These are phyloP conservation scores for Thermomucor indicae-seudaticae DNA, from an alignment of 371 early-diverging fungal species.

Conservation along the genomic window DNA sequence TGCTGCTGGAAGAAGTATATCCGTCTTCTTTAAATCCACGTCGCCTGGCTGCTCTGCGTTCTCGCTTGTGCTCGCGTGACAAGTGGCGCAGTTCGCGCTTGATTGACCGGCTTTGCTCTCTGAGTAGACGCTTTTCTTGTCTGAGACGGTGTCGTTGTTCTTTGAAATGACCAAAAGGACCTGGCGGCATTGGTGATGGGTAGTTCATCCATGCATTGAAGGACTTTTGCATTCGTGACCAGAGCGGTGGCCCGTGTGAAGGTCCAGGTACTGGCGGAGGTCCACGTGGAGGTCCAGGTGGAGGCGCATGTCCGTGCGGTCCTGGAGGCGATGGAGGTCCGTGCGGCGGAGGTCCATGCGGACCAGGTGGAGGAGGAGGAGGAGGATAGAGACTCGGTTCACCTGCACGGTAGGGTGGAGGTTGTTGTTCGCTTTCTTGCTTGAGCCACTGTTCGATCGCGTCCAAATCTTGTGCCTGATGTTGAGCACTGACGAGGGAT, in stretches of 20 bases:
- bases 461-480: too few species aligned
- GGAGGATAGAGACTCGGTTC: not conserved
- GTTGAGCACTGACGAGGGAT: too few species aligned
- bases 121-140: not conserved
- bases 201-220: constrained; percentile 1
- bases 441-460: constrained; percentile 9
- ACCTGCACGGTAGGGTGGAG: too few species aligned
- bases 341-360: not conserved
- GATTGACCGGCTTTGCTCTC: not conserved
- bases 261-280: constrained; percentile 4
- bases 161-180: not conserved
- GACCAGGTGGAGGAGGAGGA: not conserved
- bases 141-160: constrained; percentile 1
- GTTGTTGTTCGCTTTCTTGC: too few species aligned
- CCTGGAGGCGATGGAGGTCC: not conserved
- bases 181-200: constrained; percentile 5
- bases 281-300: not conserved
- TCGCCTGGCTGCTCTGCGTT: not conserved
- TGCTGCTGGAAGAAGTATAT: constrained; percentile 3
- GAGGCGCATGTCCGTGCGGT: not conserved
- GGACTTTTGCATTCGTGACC: not conserved
- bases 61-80: not conserved
- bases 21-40: too few species aligned
- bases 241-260: constrained; percentile 5
- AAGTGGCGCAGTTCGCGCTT: not conserved